Conservation (phyloP, 176 grass and related monocot species). For the Phyllostachys edulis region DNA sequence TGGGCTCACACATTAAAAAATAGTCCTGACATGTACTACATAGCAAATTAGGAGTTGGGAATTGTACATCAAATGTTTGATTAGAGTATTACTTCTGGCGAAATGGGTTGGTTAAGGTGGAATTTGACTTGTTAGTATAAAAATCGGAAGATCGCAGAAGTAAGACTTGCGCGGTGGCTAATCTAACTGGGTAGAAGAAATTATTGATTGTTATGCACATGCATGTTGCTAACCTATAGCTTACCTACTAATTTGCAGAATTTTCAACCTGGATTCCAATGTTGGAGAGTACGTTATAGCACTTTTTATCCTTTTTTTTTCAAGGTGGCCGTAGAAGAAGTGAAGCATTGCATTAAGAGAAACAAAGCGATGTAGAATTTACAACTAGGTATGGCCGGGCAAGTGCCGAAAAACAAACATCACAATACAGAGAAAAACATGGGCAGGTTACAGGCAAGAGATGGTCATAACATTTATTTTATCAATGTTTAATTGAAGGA, state of each 20-base stretch:
- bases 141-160: not conserved
- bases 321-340: no score
- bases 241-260: not conserved
- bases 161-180: not conserved
- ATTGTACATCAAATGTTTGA: not conserved
- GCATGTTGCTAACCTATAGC: not conserved
- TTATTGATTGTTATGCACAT: not conserved
- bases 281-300: not conserved
- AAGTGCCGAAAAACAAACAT: no score
- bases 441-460: not conserved
- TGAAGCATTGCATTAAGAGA: not conserved
- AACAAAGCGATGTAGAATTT: not conserved
- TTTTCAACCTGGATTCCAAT: not conserved
- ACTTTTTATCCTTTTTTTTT: not conserved
- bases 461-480: no score
- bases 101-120: not conserved
- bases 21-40: not conserved
- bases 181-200: not conserved
- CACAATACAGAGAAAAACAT: no score
- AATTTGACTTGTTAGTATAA: constrained; percentile 16
- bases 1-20: not conserved
- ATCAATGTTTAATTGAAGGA: no score
- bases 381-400: not conserved
- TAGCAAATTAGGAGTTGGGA: not conserved
- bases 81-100: not conserved